A percentile compares a stretch with the other conserved stretches of the same genome.
Evolutionary conservation across 305 asterid genomes (phyloP).

Genomic region (Euphrasia arctica): DNA sequence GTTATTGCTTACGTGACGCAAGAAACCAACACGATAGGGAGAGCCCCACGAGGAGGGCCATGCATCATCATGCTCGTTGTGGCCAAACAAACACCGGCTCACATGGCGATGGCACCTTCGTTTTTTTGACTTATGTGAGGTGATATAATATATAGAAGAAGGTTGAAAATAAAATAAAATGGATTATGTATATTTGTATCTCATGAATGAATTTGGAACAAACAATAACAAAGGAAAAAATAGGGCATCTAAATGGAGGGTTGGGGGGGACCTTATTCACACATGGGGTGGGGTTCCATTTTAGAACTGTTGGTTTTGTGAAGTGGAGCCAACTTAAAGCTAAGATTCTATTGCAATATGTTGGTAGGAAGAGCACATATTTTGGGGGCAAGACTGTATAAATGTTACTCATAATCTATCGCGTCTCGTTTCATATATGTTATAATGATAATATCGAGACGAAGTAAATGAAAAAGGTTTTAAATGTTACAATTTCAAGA

Average conservation of each 20-base stretch:
- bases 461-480: too few relatives aligned
- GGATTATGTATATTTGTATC: background rate
- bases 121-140: conserved; percentile 36
- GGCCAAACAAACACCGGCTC: conserved; percentile 67
- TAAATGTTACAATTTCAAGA: too few relatives aligned
- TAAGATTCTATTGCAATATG: conserved; percentile 66
- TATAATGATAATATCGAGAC: too few relatives aligned
- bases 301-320: conserved; percentile 24
- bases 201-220: conserved; percentile 35
- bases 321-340: conserved; percentile 64
- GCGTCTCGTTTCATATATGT: too few relatives aligned
- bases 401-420: too few relatives aligned
- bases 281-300: conserved; percentile 75
- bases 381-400: background rate
- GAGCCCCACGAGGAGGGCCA: conserved; percentile 34
- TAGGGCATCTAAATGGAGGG: conserved; percentile 35
- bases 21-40: conserved; percentile 27
- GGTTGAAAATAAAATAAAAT: too few relatives aligned
- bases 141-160: too few relatives aligned
- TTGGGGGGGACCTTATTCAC: conserved; percentile 56
- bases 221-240: conserved; percentile 35
- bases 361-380: conserved; percentile 60
- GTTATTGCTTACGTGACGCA: conserved; percentile 19
- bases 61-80: conserved; percentile 32
- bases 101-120: conserved; percentile 56